These are phyloP conservation scores for Kalanchoe fedtschenkoi DNA, from an alignment of 164 flowering plant genomes.

Conservation along the genomic window DNA sequence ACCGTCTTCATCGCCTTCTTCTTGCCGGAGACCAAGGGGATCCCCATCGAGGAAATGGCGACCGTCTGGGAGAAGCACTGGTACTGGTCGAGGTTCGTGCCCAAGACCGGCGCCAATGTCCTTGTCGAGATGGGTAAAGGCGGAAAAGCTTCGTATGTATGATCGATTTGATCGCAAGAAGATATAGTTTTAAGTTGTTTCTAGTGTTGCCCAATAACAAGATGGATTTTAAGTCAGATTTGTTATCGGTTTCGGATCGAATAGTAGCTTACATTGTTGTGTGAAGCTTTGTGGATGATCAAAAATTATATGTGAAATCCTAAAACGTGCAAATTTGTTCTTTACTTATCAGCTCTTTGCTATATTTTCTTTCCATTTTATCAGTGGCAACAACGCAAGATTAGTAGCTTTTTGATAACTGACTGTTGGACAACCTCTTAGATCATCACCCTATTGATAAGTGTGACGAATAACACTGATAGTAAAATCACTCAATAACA, in stretches of 20 bases:
- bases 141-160: not conserved
- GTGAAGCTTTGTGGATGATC: not conserved
- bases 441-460: too few species aligned
- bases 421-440: too few species aligned
- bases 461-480: too few species aligned
- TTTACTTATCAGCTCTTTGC: too few species aligned
- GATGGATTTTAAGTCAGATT: not conserved
- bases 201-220: not conserved
- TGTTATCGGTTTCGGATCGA: not conserved
- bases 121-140: conserved; percentile 1
- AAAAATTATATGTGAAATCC: not conserved
- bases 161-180: not conserved
- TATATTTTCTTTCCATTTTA: too few species aligned
- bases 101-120: not conserved
- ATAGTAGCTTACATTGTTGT: not conserved
- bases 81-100: conserved; percentile 58
- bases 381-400: too few species aligned
- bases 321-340: too few species aligned
- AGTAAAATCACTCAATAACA: too few species aligned
- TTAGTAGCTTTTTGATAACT: too few species aligned
- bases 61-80: conserved; percentile 68
- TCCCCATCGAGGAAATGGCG: conserved; percentile 74
- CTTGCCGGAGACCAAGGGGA: conserved; percentile 75
- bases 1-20: conserved; percentile 44
- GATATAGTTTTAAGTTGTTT: not conserved